Conservation (phyloP, 352 stramenopile genomes). For the Pseudoperonospora humuli region DNA sequence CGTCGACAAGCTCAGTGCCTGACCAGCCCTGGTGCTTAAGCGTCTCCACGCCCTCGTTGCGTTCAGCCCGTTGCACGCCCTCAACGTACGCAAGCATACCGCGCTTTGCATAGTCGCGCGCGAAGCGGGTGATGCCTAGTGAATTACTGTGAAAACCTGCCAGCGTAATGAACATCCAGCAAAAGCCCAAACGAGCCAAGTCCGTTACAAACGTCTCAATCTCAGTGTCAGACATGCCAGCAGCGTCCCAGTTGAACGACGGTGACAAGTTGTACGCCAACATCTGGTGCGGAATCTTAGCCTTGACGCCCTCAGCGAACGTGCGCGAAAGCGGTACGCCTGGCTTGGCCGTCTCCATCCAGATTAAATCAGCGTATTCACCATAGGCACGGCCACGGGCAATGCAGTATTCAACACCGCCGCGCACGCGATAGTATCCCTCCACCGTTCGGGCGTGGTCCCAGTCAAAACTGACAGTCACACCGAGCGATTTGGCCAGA, state of each 20-base stretch:
- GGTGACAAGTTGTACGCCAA: constrained; percentile 97
- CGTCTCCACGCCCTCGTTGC: constrained; percentile 91
- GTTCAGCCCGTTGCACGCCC: constrained; percentile 93
- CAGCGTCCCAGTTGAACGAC: constrained; percentile 98
- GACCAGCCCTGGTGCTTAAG: constrained; percentile 98
- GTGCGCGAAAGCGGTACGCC: constrained; percentile 90
- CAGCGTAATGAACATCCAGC: constrained; percentile 99
- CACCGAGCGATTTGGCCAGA: constrained; percentile 69
- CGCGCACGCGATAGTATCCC: constrained; percentile 95
- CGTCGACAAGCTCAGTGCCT: constrained; percentile 94
- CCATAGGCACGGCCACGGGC: constrained; percentile 92
- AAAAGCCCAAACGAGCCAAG: constrained; percentile 92
- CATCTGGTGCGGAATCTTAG: constrained; percentile 92
- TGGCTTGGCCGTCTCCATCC: constrained; percentile 97
- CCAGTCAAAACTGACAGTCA: constrained; percentile 92
- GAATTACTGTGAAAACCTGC: constrained; percentile 97
- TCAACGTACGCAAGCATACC: constrained; percentile 95
- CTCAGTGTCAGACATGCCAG: constrained; percentile 91
- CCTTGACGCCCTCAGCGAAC: constrained; percentile 92
- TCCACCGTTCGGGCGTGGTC: constrained; percentile 93
- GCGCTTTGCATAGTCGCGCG: constrained; percentile 86
- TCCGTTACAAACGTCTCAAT: constrained; percentile 94
- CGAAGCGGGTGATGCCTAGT: constrained; percentile 93
- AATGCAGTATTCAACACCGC: constrained; percentile 96
- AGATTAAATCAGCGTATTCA: constrained; percentile 95